Conservation (phyloP, 352 stramenopile species). For the Pythium diclinum region DNA sequence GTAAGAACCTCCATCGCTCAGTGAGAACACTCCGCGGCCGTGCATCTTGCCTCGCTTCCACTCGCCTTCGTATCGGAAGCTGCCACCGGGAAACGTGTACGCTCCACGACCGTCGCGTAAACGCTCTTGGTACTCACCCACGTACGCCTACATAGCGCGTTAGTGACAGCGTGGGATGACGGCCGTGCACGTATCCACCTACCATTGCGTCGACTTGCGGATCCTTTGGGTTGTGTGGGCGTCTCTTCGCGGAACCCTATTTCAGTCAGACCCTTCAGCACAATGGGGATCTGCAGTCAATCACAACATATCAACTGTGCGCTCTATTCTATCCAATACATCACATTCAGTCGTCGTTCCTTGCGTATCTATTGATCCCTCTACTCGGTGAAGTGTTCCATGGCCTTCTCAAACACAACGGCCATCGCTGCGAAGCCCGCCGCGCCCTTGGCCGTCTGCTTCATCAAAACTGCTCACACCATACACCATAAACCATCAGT, state of each 20-base stretch:
- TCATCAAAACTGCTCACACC: conserved; percentile 49
- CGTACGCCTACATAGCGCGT: conserved; percentile 31
- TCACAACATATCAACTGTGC: neutral
- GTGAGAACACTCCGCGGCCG: conserved; percentile 38
- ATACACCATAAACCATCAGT: neutral
- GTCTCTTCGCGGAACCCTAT: conserved; percentile 9
- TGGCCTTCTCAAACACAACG: conserved; percentile 83
- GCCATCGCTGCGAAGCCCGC: conserved; percentile 79
- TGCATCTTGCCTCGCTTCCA: conserved; percentile 68
- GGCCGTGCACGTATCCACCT: no score
- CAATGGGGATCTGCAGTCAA: neutral
- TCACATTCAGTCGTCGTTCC: neutral
- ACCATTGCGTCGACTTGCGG: neutral
- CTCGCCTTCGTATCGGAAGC: conserved; percentile 62
- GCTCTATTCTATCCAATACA: conserved; percentile 10
- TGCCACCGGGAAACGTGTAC: conserved; percentile 44
- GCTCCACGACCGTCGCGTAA: conserved; percentile 44
- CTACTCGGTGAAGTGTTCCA: conserved; percentile 50
- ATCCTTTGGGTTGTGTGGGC: neutral
- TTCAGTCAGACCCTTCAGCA: conserved; percentile 4
- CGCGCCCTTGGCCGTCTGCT: conserved; percentile 73
- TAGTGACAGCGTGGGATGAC: neutral
- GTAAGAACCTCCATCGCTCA: conserved; percentile 36
- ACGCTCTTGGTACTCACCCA: conserved; percentile 36
- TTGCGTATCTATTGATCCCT: neutral